A percentile compares a stretch with the other conserved stretches of the same genome.
These are phyloP conservation scores for Neocucurbitaria cava DNA, from an alignment of 2,329 filamentous ascomycete genomes.

Conservation along the genomic window DNA sequence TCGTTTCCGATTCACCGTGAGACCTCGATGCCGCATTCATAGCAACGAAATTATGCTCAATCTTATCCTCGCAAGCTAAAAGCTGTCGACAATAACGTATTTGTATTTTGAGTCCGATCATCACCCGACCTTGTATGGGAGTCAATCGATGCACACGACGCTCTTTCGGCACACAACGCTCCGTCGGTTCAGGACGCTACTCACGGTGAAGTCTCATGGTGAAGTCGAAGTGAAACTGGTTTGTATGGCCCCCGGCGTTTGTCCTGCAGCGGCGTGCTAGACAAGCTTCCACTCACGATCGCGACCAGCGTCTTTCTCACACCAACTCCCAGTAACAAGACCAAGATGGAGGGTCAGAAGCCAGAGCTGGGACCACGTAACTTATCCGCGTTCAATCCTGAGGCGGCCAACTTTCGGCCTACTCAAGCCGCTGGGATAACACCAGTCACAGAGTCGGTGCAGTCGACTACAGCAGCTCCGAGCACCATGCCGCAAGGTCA, in stretches of 20 bases:
- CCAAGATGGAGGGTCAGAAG: slow-evolving; percentile 1
- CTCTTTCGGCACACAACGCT: neutral
- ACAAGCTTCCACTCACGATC: too few species aligned
- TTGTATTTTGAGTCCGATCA: neutral
- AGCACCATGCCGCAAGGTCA: neutral
- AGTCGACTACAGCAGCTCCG: too few species aligned
- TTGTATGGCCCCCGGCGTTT: neutral
- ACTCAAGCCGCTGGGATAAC: neutral
- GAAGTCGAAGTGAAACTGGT: slow-evolving; percentile 4
- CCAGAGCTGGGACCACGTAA: neutral
- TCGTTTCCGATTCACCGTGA: slow-evolving; percentile 18
- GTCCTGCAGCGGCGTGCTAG: neutral
- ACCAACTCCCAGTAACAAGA: neutral
- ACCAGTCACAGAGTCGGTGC: neutral
- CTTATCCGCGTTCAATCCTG: slow-evolving; percentile 17
- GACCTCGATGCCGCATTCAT: neutral
- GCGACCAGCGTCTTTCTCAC: neutral
- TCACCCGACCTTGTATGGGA: neutral
- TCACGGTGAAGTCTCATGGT: neutral
- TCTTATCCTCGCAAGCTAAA: neutral
- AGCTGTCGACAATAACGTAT: neutral
- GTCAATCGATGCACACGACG: neutral
- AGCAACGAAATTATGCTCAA: neutral
- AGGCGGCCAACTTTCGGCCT: slow-evolving; percentile 19
- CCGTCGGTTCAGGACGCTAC: neutral